Percentiles rank a stretch among this genome's conserved stretches.
These are phyloP conservation scores for Epichloe sylvatica DNA, from an alignment of 2,329 filamentous ascomycete genomes.

Conservation along the genomic window DNA sequence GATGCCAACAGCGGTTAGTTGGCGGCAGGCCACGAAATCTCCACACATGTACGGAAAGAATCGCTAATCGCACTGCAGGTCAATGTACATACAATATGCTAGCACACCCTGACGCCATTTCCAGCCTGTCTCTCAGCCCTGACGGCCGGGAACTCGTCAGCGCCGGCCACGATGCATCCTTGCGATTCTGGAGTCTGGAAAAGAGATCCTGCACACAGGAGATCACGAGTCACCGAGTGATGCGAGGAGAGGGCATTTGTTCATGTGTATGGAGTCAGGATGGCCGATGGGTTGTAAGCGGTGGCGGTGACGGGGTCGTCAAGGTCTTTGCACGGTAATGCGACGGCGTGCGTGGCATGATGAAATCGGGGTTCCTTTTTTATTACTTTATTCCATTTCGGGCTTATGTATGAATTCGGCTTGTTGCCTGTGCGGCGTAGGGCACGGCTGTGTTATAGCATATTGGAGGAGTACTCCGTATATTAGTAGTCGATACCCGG, in stretches of 20 bases:
- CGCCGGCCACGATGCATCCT: slow-evolving; percentile 85
- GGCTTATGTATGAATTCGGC: slow-evolving; percentile 2
- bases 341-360: background rate
- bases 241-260: slow-evolving; percentile 93
- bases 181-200: slow-evolving; percentile 94
- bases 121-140: slow-evolving; percentile 78
- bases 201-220: slow-evolving; percentile 92
- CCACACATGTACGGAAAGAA: background rate
- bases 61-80: slow-evolving; percentile 38
- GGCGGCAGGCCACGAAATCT: background rate
- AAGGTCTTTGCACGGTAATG: slow-evolving; percentile 63
- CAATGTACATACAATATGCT: slow-evolving; percentile 99
- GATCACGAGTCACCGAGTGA: slow-evolving; percentile 80
- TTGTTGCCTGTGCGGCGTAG: slow-evolving; percentile 5
- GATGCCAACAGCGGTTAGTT: slow-evolving; percentile 94
- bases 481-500: slow-evolving; percentile 22
- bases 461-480: slow-evolving; percentile 10
- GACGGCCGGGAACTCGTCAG: slow-evolving; percentile 91
- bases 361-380: background rate
- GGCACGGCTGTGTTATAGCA: slow-evolving; percentile 7
- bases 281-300: slow-evolving; percentile 85
- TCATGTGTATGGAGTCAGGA: slow-evolving; percentile 92
- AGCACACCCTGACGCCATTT: slow-evolving; percentile 86
- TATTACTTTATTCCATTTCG: background rate
- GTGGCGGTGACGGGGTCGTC: slow-evolving; percentile 86